Conservation (phyloP, 2,329 filamentous ascomycete genomes). For the Laburnicola sp. region DNA sequence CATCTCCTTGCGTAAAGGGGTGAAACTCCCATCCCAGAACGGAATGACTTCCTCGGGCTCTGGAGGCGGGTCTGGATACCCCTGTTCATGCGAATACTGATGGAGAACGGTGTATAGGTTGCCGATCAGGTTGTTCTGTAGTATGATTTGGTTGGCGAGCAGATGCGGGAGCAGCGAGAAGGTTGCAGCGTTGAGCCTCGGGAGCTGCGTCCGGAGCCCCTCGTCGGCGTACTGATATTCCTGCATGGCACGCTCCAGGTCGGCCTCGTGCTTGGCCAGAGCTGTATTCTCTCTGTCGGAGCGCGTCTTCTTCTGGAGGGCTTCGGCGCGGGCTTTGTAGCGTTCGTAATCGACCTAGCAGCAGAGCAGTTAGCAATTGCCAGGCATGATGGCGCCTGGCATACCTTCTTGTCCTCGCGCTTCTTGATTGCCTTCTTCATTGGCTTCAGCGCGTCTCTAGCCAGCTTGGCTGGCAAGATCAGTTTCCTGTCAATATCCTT, state of each 20-base stretch:
- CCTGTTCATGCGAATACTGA: slow-evolving; percentile 69
- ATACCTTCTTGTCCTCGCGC: slow-evolving; percentile 73
- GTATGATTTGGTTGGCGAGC: slow-evolving; percentile 69
- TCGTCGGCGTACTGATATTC: slow-evolving; percentile 76
- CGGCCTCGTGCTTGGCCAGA: slow-evolving; percentile 71
- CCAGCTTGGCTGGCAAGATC: slow-evolving; percentile 69
- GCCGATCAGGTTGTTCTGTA: slow-evolving; percentile 76
- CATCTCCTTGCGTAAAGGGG: slow-evolving; percentile 65
- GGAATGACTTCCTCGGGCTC: slow-evolving; percentile 71
- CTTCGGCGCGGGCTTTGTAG: slow-evolving; percentile 70
- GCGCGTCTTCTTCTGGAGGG: slow-evolving; percentile 65
- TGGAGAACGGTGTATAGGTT: slow-evolving; percentile 78
- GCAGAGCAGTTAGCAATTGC: slow-evolving; percentile 14
- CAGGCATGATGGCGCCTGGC: background rate
- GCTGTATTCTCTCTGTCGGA: slow-evolving; percentile 73
- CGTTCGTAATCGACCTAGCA: slow-evolving; percentile 74
- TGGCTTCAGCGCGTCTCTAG: slow-evolving; percentile 68
- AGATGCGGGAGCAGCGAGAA: slow-evolving; percentile 76
- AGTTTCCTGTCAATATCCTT: slow-evolving; percentile 70
- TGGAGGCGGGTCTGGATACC: slow-evolving; percentile 72
- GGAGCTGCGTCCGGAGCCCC: slow-evolving; percentile 70
- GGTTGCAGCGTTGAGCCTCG: slow-evolving; percentile 69
- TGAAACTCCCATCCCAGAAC: slow-evolving; percentile 66
- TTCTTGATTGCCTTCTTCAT: slow-evolving; percentile 85
- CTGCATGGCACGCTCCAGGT: slow-evolving; percentile 67